Evolutionary conservation across 495 filamentous ascomycete genomes (phyloP), one percentile per base, ranked within the genome.

Genomic region (Penicillium chermesinum): DNA sequence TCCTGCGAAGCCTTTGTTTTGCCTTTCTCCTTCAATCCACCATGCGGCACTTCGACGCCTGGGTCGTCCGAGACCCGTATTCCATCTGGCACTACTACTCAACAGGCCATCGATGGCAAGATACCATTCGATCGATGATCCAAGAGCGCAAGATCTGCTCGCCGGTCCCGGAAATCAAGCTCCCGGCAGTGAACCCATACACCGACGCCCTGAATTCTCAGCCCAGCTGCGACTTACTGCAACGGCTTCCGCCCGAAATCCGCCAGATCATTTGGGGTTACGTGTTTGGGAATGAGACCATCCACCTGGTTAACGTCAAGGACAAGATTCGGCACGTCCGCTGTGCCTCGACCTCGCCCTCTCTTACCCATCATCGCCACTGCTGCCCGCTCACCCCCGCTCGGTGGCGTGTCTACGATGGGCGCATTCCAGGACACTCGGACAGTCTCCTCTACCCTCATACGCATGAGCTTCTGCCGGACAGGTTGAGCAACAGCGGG

Each of bases 261-360:
- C 74, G 80, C 12, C 59, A 77, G 19, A 70, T 78, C 44, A 81
- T 82, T 32, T 82, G 77, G 60, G 55, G 60, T 13, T 74, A 79
- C 44, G 72, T 78, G 53, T 73, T 80, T 46, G 67, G 66, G 52
- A 60, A 71, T 39, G 59, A 67, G 12, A 67, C 61, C 38, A 52
- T 73, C 8, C 70, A 71, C 45, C 60, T 72, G 21, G 70, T 73
- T 39, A 64, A 67, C 34, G 38, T 73, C 27, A 70, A 69, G 44
- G 54, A 66, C 38, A 69, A 71, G 44, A 63, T 73, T 49, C 62
- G 64, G 9, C 70, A 73, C 42, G 65, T 73, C 4, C 61, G 65
- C 37, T 73, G 70, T 53, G 9, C 17, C 1, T 17, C 59, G 2
- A 18, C 52, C 10, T 32, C 41, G 2, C 48, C 61, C 7, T 59